phyloP scores from a whole-genome alignment of 1,284 basidiomycete genomes.

The Bjerkandera adusta region DNA sequence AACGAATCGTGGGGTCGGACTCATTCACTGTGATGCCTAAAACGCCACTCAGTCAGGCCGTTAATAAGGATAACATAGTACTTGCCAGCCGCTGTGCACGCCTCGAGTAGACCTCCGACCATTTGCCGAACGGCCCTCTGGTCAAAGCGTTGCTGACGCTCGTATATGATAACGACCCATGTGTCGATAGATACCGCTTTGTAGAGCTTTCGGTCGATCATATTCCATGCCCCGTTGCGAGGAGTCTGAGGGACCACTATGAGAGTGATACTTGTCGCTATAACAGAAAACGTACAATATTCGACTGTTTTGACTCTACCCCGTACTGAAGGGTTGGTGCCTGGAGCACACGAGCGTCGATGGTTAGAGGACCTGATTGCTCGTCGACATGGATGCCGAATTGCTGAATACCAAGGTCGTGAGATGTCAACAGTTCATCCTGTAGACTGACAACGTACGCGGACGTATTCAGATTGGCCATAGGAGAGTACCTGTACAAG shows the following conservation, averaged over 20 bases:
- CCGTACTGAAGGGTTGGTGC: constrained; percentile 66
- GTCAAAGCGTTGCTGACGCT: constrained; percentile 51
- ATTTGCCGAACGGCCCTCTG: constrained; percentile 43
- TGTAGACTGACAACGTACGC: constrained; percentile 31
- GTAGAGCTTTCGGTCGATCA: constrained; percentile 67
- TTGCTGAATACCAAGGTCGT: constrained; percentile 25
- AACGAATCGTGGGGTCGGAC: constrained; percentile 41
- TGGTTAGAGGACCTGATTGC: constrained; percentile 42
- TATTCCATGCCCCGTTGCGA: constrained; percentile 66
- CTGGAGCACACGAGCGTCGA: constrained; percentile 58
- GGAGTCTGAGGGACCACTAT: constrained; percentile 39
- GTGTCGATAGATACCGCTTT: constrained; percentile 44
- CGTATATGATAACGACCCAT: constrained; percentile 68
- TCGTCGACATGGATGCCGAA: constrained; percentile 60
- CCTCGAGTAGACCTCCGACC: constrained; percentile 43
- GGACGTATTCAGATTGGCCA: constrained; percentile 71
- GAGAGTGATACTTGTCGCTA: background rate
- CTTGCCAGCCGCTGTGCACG: constrained; percentile 57
- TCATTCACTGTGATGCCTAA: constrained; percentile 51
- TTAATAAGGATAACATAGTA: constrained; percentile 10
- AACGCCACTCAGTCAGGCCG: too few species aligned
- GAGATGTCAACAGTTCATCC: background rate
- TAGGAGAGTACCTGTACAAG: constrained; percentile 59
- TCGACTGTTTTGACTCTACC: constrained; percentile 42
- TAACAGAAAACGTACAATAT: constrained; percentile 43